Conservation (phyloP, 768 basidiomycete genomes). For the Pleurotus platypus region DNA sequence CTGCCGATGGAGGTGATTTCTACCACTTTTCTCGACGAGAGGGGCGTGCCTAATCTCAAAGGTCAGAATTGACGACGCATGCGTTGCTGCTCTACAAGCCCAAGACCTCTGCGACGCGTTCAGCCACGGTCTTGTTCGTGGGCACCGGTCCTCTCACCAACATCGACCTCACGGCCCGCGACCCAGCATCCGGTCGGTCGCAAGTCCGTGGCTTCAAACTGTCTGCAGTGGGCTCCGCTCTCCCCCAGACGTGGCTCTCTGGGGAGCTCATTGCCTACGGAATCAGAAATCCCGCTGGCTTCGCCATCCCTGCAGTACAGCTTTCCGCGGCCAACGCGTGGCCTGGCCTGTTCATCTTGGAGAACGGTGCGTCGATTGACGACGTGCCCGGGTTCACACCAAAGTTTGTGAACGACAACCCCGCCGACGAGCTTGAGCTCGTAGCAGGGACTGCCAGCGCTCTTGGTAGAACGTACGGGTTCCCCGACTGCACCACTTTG, state of each 20-base stretch:
- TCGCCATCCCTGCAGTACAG: constrained; percentile 27
- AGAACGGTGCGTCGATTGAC: constrained; percentile 42
- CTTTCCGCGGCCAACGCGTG: background rate
- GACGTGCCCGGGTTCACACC: constrained; percentile 33
- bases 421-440: constrained; percentile 35
- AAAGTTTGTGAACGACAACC: constrained; percentile 42
- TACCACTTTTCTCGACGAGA: background rate
- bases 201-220: constrained; percentile 32
- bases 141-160: constrained; percentile 34
- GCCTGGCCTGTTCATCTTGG: constrained; percentile 30
- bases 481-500: constrained; percentile 40
- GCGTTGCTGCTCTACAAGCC: constrained; percentile 30
- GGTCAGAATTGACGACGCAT: constrained; percentile 37
- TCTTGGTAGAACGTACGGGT: constrained; percentile 28
- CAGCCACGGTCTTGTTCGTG: constrained; percentile 26
- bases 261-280: constrained; percentile 37
- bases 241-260: constrained; percentile 21
- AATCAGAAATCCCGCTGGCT: constrained; percentile 41
- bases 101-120: constrained; percentile 1
- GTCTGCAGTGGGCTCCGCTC: constrained; percentile 8
- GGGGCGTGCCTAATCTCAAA: background rate
- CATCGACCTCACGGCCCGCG: constrained; percentile 38
- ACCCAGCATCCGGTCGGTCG: constrained; percentile 38
- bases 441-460: constrained; percentile 15
- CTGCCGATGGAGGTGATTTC: constrained; percentile 34